Evolutionary conservation across 805 yeast species (phyloP), one percentile per base, ranked within the genome.

Genomic region (Wickerhamiella spandovensis): DNA sequence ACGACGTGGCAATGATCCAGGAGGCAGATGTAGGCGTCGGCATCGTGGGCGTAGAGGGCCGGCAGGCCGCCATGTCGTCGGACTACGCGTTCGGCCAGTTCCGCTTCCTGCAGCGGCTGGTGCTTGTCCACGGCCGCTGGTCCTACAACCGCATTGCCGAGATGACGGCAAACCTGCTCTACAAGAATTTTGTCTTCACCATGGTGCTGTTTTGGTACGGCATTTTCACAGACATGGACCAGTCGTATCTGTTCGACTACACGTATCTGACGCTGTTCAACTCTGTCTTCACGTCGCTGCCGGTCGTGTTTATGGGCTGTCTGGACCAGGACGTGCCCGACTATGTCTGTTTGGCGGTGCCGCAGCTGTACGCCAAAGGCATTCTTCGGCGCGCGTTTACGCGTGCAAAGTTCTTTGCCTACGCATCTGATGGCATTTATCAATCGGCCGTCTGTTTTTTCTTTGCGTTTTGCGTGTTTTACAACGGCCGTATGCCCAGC

Each of bases 1-100:
- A 84, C 61, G 94, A 84, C 64, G 92, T 84, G 47, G 84, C 92
- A 8, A 84, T 84, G 94, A 84, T 84, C 54, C 90, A 83, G 60
- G 83, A 85, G 32, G 90, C 94, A 4, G 82, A 84, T 62, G 79
- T 84, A 32, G 94, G 94, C 51, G 81, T 84, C 38, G 94, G 94
- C 55, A 83, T 84, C 60, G 90, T 88, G 6, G 94, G 94, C 56
- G 85, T 82, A 58, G 94, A 84, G 67, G 94, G 94, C 53, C 68
- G 92, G 48, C 89, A 83, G 61, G 94, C 94, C 1, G 92, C 81
- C 9, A 84, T 84, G 94, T 78, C 87, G 1, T 78, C 89, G 0
- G 94, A 84, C 68, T 84, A 82, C 64, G 90, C 88, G 2, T 70
- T 84, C 59, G 94, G 88, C 2, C 92, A 84, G 64, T 84, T 84